phyloP scores from a whole-genome alignment of 495 filamentous ascomycete species.

The Penicillium ucsense region DNA sequence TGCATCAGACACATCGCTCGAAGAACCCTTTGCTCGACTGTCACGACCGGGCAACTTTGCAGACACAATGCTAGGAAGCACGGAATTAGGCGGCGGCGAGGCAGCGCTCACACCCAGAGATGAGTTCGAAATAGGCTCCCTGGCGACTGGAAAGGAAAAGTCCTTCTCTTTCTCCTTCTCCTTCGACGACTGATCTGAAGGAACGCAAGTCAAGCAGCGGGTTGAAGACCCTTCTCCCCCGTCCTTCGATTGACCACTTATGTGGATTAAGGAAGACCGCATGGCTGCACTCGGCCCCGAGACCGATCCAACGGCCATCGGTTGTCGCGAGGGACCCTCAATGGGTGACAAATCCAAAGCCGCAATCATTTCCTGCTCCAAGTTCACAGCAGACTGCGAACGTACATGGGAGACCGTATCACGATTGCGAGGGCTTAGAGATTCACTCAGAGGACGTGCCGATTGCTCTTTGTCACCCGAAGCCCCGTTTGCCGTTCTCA shows the following conservation, averaged over 20 bases:
- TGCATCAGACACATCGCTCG: too few relatives aligned
- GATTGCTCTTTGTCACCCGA: neutral
- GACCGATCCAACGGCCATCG: neutral
- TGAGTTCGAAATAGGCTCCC: too few relatives aligned
- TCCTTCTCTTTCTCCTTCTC: too few relatives aligned
- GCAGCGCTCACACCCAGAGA: too few relatives aligned
- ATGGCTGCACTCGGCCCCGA: neutral
- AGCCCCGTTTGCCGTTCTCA: too few relatives aligned
- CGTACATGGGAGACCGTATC: neutral
- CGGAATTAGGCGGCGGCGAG: too few relatives aligned
- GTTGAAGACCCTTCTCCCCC: neutral
- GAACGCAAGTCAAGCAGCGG: neutral
- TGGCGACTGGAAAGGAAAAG: too few relatives aligned
- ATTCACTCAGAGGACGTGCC: neutral
- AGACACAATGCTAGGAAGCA: too few relatives aligned
- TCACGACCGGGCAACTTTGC: too few relatives aligned
- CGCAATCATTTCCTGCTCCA: constrained; percentile 19
- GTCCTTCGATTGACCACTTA: neutral
- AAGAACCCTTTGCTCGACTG: too few relatives aligned
- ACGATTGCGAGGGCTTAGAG: too few relatives aligned
- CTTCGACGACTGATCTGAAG: neutral
- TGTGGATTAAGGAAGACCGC: neutral
- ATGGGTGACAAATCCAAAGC: constrained; percentile 18
- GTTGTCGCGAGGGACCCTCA: constrained; percentile 2
- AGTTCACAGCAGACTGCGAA: constrained; percentile 4